Base-by-base conservation (phyloP, 805 yeast genomes). In the Starmerella etchellsii region DNA sequence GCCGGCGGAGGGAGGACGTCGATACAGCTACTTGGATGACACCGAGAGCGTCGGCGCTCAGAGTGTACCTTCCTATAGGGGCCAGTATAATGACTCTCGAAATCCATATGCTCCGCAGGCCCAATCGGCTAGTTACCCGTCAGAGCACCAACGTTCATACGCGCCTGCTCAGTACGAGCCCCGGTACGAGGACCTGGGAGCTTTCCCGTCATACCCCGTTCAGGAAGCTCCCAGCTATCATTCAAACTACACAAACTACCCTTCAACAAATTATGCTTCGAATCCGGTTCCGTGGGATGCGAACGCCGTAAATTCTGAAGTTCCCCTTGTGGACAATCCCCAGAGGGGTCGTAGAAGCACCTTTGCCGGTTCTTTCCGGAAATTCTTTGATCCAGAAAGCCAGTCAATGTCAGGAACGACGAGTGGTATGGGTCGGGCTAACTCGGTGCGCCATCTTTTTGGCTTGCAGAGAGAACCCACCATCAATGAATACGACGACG, bases 401-500 rank as follows among this genome's bases (percentile, higher is more conserved):
- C 43, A 42, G 27, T 9, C 33, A 15, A 4, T 4, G 9, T 20
- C 13, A 4, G 22, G 22, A 9, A 14, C 14, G 31, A 11, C 31
- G 31, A 10, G 28, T 10, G 37, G 23, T 3, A n/a, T 35, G n/a
- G 15, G 42, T n/a, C 37, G 47, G 14, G 33, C 29, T 11, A 6
- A 33, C 15, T 43, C 47, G 23, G 20, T 37, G 15, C 37, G 41
- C 23, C 42, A 43, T n/a, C n/a, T 43, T 11, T 43, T 43, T n/a
- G 41, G 41, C 15, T 33, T 32, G 31, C 47, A 29, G 18, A 34
- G 43, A n/a, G 43, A 19, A 15, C 33, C 25, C 16, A 32, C 41
- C 11, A 28, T 34, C 32, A 26, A 37, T 24, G 55, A 50, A 36
- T 56, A 47, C 32, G 55, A 49, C 10, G 51, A 54, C 21, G 46